phyloP scores from a whole-genome alignment of 495 filamentous ascomycete genomes.

The Penicillium canescens region DNA sequence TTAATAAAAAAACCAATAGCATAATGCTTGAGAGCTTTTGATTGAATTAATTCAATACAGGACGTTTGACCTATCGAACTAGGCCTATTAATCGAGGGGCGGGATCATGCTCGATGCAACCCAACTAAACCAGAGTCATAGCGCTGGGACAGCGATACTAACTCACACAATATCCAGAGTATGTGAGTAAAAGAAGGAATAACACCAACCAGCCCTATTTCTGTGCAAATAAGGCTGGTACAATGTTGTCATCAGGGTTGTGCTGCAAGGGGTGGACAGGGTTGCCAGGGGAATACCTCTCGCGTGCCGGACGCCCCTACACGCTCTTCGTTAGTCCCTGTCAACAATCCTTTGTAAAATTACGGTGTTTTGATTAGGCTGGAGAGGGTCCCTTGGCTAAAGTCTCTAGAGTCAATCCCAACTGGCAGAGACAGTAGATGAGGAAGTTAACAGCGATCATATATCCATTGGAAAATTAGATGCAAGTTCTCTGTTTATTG shows the following conservation, averaged over 20 bases:
- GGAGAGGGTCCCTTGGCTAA: no score
- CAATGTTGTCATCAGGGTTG: not conserved
- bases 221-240: not conserved
- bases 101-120: not conserved
- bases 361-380: not conserved
- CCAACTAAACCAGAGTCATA: not conserved
- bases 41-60: no score
- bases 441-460: no score
- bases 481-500: no score
- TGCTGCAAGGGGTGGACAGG: slow-evolving; percentile 23
- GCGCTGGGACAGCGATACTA: not conserved
- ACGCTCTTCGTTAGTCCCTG: not conserved
- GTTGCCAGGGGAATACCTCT: slow-evolving; percentile 18
- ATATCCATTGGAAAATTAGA: no score
- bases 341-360: not conserved
- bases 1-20: no score
- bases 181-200: not conserved
- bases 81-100: not conserved
- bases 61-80: not conserved
- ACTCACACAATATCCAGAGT: not conserved
- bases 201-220: not conserved
- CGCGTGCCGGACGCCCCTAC: slow-evolving; percentile 17
- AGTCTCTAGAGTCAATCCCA: no score
- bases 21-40: no score
- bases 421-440: no score